Percentiles rank a stretch among this genome's conserved stretches.
These are phyloP conservation scores for Tulasnella sp. DNA, from an alignment of 768 basidiomycete species.

Conservation along the genomic window DNA sequence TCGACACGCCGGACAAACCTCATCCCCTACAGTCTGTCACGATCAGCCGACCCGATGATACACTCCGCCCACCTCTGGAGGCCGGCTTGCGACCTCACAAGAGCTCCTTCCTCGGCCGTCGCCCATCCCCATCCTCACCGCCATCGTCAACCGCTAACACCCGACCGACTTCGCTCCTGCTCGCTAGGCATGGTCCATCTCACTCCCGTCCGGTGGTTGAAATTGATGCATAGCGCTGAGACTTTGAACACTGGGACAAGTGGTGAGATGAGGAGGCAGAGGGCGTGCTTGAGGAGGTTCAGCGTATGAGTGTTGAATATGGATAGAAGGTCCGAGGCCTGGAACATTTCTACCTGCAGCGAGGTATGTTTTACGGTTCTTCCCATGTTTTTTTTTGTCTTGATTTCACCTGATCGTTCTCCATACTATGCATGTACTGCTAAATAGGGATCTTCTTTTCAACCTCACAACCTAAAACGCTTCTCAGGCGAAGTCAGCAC, in stretches of 20 bases:
- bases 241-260: slow-evolving; percentile 11
- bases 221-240: neutral
- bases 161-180: neutral
- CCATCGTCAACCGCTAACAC: slow-evolving; percentile 8
- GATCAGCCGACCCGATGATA: slow-evolving; percentile 4
- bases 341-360: no score
- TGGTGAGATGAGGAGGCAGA: slow-evolving; percentile 12
- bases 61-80: slow-evolving; percentile 1
- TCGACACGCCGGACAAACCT: slow-evolving; percentile 8
- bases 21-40: slow-evolving; percentile 1
- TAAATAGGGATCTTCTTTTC: no score
- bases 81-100: neutral
- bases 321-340: slow-evolving; percentile 5
- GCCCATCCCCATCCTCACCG: neutral
- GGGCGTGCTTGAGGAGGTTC: slow-evolving; percentile 1
- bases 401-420: no score
- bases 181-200: neutral
- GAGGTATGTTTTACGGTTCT: no score
- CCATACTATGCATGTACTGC: no score
- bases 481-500: no score
- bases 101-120: neutral
- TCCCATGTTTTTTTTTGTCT: no score
- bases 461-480: no score
- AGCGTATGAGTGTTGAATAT: slow-evolving; percentile 9
- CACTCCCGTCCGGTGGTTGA: slow-evolving; percentile 1